Base-by-base conservation (phyloP, 2,329 filamentous ascomycete genomes). In the Sphaceloma murrayae region DNA sequence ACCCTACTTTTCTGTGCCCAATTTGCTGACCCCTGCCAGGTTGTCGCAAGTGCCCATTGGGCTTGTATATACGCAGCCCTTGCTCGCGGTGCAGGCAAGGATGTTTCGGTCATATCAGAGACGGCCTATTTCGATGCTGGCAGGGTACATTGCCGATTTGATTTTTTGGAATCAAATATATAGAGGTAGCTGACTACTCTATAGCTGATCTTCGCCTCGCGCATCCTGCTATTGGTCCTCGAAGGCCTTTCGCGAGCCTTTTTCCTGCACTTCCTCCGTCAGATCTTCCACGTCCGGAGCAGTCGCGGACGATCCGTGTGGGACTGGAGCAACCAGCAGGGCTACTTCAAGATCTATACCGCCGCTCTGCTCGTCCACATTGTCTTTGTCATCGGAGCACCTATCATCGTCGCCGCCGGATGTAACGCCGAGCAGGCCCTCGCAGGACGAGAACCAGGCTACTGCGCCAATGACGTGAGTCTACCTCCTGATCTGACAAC, bases 51-150 rank as follows among this genome's bases (percentile, higher is more conserved):
- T 26, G 24, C 36, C 27, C 36, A 40, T 16, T 40, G 36, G 36
- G 36, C 36, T 9, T 40, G 36, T 40, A 8, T 40, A 16, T 40
- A 40, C 36, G 36, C 36, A 19, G 36, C 36, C n/a, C 26, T 40
- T 22, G 36, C 36, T 29, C 30, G 19, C 36, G 36, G 36, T 26
- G 36, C 36, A 40, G 36, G 36, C n/a, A 40, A 40, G 26, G 36
- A 40, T 40, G 14, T 27, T 17, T 40, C 36, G n/a, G 36, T 40
- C 19, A 27, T 40, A 16, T 40, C 36, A 7, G 22, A 30, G 16
- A 9, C n/a, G 11, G 26, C 16, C 36, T 40, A 40, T 29, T 40
- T 29, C 24, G 16, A 40, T 17, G 36, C 36, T 11, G 19, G 36
- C 14, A 24, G 36, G 16, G 36, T 40, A 40, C 13, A 26, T 40